phyloP scores from a whole-genome alignment of 805 yeast species.

The Starmerella stigmatis region DNA sequence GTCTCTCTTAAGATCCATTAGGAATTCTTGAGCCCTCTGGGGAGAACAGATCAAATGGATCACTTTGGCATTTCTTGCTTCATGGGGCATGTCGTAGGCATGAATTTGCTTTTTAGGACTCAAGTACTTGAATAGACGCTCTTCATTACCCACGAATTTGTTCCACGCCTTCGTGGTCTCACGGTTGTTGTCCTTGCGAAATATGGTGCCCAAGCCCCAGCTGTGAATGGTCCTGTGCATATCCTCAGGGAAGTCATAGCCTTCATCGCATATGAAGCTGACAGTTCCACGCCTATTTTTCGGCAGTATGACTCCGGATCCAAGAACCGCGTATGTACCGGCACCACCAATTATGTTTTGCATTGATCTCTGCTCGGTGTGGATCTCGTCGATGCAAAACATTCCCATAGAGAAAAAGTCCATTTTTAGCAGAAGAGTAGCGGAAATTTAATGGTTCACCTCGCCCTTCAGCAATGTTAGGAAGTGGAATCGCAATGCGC shows the following conservation, averaged over 20 bases:
- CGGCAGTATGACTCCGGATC: constrained; percentile 49
- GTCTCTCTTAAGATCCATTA: constrained; percentile 30
- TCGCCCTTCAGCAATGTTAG: too few relatives aligned
- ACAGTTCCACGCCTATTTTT: constrained; percentile 31
- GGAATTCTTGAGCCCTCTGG: constrained; percentile 43
- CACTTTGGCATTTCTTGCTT: constrained; percentile 35
- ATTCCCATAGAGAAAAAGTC: constrained; percentile 65
- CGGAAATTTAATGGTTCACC: too few relatives aligned
- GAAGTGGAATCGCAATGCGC: too few relatives aligned
- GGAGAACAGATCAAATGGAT: constrained; percentile 72
- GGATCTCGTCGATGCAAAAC: constrained; percentile 83
- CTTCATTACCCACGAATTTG: constrained; percentile 53
- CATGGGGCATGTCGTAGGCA: constrained; percentile 42
- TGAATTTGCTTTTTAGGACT: constrained; percentile 53
- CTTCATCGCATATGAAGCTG: constrained; percentile 71
- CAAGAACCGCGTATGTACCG: constrained; percentile 69
- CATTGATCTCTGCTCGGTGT: constrained; percentile 37
- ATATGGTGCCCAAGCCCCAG: constrained; percentile 56
- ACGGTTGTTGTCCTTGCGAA: constrained; percentile 43
- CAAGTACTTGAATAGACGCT: constrained; percentile 48
- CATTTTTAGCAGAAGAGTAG: too few relatives aligned
- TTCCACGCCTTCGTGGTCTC: constrained; percentile 77
- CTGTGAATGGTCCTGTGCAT: constrained; percentile 38
- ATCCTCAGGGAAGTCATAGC: constrained; percentile 57
- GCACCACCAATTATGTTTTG: constrained; percentile 75